A percentile compares a stretch with the other conserved stretches of the same genome.
phyloP scores from a whole-genome alignment of 257 asterid species.

The Primulina eburnea region DNA sequence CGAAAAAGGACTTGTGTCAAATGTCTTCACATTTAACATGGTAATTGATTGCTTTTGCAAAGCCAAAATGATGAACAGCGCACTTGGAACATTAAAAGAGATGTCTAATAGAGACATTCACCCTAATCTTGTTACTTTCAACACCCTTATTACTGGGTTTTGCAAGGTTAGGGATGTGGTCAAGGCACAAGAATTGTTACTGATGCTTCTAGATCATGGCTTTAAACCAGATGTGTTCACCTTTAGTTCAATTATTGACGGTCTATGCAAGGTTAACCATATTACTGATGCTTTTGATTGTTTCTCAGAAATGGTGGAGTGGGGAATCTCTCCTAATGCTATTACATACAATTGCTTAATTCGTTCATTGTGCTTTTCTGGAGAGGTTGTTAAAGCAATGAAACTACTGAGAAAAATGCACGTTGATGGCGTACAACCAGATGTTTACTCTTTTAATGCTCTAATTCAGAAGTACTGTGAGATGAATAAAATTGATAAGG shows the following conservation, averaged over 20 bases:
- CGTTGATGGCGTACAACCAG: slow-evolving; percentile 58
- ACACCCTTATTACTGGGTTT: slow-evolving; percentile 73
- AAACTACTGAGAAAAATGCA: slow-evolving; percentile 69
- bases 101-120: slow-evolving; percentile 52
- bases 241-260: slow-evolving; percentile 71
- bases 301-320: slow-evolving; percentile 64
- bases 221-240: slow-evolving; percentile 72
- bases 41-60: slow-evolving; percentile 82
- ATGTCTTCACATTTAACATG: slow-evolving; percentile 60
- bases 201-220: slow-evolving; percentile 53
- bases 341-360: slow-evolving; percentile 67
- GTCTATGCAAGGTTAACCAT: slow-evolving; percentile 59
- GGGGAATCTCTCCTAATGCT: slow-evolving; percentile 77
- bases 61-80: slow-evolving; percentile 59
- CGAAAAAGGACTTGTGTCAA: slow-evolving; percentile 43
- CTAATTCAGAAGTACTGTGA: slow-evolving; percentile 61
- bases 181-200: slow-evolving; percentile 51
- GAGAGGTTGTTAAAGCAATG: slow-evolving; percentile 58
- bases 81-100: slow-evolving; percentile 46
- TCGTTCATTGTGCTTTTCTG: slow-evolving; percentile 58
- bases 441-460: slow-evolving; percentile 75
- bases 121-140: slow-evolving; percentile 72
- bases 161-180: slow-evolving; percentile 52
- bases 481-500: slow-evolving; percentile 58
- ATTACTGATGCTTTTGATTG: slow-evolving; percentile 78